phyloP scores from a whole-genome alignment of 2,329 filamentous ascomycete species.

The Didymella segeticola region DNA sequence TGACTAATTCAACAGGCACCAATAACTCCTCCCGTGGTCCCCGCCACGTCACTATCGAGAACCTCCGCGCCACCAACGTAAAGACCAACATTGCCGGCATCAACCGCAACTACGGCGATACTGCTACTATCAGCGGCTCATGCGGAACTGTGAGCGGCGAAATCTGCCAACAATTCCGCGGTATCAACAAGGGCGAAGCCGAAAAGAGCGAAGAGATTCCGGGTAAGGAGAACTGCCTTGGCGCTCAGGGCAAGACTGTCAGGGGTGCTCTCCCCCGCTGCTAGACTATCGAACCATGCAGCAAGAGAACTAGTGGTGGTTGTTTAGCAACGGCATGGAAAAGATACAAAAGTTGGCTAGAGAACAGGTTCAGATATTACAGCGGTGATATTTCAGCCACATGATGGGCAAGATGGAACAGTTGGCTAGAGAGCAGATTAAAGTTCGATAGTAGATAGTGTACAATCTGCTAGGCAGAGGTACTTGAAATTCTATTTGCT shows the following conservation, averaged over 20 bases:
- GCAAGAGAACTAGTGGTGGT: no score
- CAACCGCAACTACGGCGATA: constrained; percentile 57
- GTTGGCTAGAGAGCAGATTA: no score
- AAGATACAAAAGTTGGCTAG: no score
- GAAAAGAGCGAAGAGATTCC: not conserved
- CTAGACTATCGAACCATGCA: no score
- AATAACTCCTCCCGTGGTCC: constrained; percentile 52
- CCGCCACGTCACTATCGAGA: constrained; percentile 49
- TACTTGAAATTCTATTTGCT: no score
- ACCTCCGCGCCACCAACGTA: constrained; percentile 46
- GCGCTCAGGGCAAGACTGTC: constrained; percentile 7
- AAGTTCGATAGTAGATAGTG: no score
- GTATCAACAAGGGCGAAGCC: constrained; percentile 5
- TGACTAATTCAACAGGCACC: not conserved
- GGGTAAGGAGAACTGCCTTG: constrained; percentile 4
- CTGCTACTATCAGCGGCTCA: constrained; percentile 51
- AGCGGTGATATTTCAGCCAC: no score
- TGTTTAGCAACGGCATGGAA: no score
- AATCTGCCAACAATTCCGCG: constrained; percentile 21
- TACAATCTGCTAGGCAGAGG: no score
- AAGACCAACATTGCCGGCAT: constrained; percentile 49
- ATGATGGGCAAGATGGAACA: no score
- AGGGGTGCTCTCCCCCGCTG: constrained; percentile 1
- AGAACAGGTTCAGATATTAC: no score
- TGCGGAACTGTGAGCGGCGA: constrained; percentile 22